phyloP scores from a whole-genome alignment of 106 monocot genomes.

The Amphibolis antarctica region DNA sequence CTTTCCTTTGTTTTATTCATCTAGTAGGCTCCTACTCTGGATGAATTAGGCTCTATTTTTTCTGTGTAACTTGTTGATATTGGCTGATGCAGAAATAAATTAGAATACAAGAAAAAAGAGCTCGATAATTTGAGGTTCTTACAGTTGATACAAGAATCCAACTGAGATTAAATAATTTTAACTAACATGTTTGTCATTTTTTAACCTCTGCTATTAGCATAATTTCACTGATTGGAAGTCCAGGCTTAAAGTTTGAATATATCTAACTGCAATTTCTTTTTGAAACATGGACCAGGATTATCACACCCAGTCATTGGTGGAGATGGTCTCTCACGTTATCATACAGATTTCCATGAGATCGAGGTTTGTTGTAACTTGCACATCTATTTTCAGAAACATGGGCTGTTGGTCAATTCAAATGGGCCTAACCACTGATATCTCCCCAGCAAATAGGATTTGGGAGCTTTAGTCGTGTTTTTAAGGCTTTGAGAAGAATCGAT shows the following conservation, averaged over 20 bases:
- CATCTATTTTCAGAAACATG: not conserved
- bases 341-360: slow-evolving; percentile 89
- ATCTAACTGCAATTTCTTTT: not conserved
- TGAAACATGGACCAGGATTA: slow-evolving; percentile 27
- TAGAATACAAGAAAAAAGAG: too few species aligned
- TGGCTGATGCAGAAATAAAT: too few species aligned
- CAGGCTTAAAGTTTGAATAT: not conserved
- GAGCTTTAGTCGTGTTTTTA: slow-evolving; percentile 89
- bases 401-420: not conserved
- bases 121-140: too few species aligned
- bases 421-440: not conserved
- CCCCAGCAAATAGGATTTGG: slow-evolving; percentile 88
- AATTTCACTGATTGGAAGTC: not conserved
- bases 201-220: too few species aligned
- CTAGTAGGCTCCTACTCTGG: too few species aligned
- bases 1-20: too few species aligned
- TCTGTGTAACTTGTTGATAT: too few species aligned
- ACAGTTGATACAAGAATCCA: too few species aligned
- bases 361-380: slow-evolving; percentile 31
- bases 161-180: too few species aligned
- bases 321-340: slow-evolving; percentile 73
- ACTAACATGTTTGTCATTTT: too few species aligned
- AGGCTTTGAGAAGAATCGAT: slow-evolving; percentile 88
- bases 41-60: too few species aligned
- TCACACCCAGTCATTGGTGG: slow-evolving; percentile 32